phyloP scores from a whole-genome alignment of 331 rosid genomes.

The Arachis monticola region DNA sequence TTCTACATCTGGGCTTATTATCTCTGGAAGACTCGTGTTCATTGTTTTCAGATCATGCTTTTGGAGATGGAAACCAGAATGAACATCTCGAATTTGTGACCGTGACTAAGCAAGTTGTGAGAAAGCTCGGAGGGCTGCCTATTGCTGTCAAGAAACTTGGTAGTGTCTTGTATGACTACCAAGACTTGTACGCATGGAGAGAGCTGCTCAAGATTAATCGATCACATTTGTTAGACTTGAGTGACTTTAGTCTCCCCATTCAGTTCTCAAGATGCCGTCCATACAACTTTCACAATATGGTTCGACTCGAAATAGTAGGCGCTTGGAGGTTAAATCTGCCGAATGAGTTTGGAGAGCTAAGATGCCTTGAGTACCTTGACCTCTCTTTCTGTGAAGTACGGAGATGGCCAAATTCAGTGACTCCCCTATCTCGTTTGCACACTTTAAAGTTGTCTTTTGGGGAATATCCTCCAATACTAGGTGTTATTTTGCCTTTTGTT shows the following conservation, averaged over 20 bases:
- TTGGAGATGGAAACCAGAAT: background rate
- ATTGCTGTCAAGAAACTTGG: background rate
- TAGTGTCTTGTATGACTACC: constrained; percentile 1
- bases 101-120: background rate
- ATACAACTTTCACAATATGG: background rate
- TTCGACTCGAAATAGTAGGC: background rate
- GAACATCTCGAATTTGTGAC: background rate
- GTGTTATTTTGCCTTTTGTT: background rate
- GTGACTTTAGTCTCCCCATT: background rate
- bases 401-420: background rate
- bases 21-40: background rate
- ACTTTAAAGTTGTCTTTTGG: background rate
- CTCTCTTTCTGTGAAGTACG: background rate
- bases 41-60: background rate
- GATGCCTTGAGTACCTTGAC: background rate
- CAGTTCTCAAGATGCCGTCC: background rate
- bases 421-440: background rate
- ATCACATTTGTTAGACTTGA: background rate
- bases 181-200: background rate
- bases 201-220: background rate
- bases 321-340: background rate
- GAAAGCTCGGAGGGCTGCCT: constrained; percentile 2
- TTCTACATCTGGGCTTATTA: background rate
- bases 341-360: background rate
- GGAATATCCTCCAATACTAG: background rate